These are phyloP conservation scores for Ophiosphaerella narmari DNA, from an alignment of 2,329 filamentous ascomycete species.

Conservation along the genomic window DNA sequence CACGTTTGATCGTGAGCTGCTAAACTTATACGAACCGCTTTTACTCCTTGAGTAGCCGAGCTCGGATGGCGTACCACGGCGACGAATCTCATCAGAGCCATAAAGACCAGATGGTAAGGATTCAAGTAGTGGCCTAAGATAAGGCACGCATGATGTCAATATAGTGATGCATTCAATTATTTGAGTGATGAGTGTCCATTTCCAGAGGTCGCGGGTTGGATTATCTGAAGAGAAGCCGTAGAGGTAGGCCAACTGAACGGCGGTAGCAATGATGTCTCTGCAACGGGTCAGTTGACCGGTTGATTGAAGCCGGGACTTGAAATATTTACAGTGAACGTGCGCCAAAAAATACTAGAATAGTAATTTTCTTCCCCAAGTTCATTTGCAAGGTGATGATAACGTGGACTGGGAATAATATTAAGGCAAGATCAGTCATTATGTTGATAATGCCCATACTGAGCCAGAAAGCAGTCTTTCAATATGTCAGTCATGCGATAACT, in stretches of 20 bases:
- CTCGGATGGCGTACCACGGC: conserved; percentile 35
- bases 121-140: conserved; percentile 42
- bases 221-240: conserved; percentile 31
- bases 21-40: conserved; percentile 36
- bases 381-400: conserved; percentile 43
- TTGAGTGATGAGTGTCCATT: conserved; percentile 41
- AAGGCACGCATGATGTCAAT: conserved; percentile 42
- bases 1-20: conserved; percentile 19
- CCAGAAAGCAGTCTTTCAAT: conserved; percentile 35
- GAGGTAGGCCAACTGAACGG: conserved; percentile 39
- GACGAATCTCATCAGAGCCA: conserved; percentile 38
- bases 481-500: conserved; percentile 4
- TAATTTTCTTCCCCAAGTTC: conserved; percentile 39
- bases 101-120: conserved; percentile 40
- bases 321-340: conserved; percentile 33
- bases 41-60: conserved; percentile 35
- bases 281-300: neutral
- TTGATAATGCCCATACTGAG: conserved; percentile 35
- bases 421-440: conserved; percentile 39
- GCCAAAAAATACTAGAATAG: conserved; percentile 41
- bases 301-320: neutral
- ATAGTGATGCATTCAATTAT: conserved; percentile 43
- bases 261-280: conserved; percentile 41
- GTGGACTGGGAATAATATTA: conserved; percentile 41
- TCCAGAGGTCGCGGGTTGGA: conserved; percentile 38